phyloP scores from a whole-genome alignment of 2,329 filamentous ascomycete genomes.

The Macrophomina phaseolina region DNA sequence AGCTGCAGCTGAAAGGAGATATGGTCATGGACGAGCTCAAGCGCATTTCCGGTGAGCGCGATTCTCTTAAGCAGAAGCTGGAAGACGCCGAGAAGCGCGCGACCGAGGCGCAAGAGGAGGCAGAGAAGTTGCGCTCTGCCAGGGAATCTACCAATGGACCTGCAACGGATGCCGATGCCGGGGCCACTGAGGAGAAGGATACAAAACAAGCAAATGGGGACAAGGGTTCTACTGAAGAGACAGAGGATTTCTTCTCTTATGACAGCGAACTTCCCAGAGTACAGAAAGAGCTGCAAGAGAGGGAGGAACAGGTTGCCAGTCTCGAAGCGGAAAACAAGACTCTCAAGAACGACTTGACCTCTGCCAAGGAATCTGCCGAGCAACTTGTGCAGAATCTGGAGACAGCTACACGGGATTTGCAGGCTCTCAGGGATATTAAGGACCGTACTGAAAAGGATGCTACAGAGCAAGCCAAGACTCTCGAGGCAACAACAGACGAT shows the following conservation, averaged over 20 bases:
- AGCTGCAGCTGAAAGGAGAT: conserved; percentile 82
- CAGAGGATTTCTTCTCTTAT: conserved; percentile 88
- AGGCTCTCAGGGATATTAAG: conserved; percentile 59
- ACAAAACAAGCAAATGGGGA: conserved; percentile 35
- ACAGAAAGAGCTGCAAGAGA: conserved; percentile 74
- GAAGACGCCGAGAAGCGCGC: conserved; percentile 71
- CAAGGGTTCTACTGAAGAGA: conserved; percentile 42
- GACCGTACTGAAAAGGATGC: conserved; percentile 47
- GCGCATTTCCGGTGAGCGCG: conserved; percentile 80
- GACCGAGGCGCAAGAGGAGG: conserved; percentile 67
- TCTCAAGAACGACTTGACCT: conserved; percentile 72
- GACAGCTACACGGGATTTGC: conserved; percentile 68
- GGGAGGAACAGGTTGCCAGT: conserved; percentile 71
- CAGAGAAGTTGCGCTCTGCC: conserved; percentile 54
- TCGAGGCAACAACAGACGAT: conserved; percentile 33
- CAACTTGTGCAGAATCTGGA: conserved; percentile 65
- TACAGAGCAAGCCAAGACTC: conserved; percentile 38
- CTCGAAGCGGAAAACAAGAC: conserved; percentile 72
- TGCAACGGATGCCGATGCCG: conserved; percentile 13
- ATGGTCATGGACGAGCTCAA: conserved; percentile 96
- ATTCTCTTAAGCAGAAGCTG: conserved; percentile 77
- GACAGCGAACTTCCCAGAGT: conserved; percentile 84
- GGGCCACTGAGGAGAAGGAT: conserved; percentile 16
- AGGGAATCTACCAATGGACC: conserved; percentile 39
- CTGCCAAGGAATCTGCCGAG: conserved; percentile 69